Evolutionary conservation across 2,329 filamentous ascomycete species (phyloP), one percentile per base, ranked within the genome.

Genomic region (Penicillium aurantiogriseum): DNA sequence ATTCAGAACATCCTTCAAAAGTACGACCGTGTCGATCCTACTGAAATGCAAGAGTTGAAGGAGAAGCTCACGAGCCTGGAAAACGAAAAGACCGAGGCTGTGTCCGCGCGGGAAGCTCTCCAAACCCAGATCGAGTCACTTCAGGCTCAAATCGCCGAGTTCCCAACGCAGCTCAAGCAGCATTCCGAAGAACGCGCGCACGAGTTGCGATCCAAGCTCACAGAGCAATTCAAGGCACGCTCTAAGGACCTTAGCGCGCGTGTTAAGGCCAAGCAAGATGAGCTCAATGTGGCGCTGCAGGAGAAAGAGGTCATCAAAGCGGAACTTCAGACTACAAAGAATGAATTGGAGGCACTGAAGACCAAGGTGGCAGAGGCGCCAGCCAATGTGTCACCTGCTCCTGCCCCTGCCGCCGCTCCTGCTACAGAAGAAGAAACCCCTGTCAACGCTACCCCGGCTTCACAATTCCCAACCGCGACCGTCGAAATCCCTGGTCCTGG

Each of bases 1-100:
- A 95, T 92, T 1, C 92, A 97, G 71, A 91, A 95, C 66, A 97
- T 99, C 60, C 84, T 99, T 50, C 92, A 91, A 64, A 97, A 96
- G 72, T 97, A 97, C 70, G 92, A 96, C 65, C 90, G 93, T 55
- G 91, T 95, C 51, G 94, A 99, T 70, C 93, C 94, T 43, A 91
- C 90, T 3, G 93, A 97, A 70, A 84, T 97, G 71, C 93, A 97
- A 67, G 87, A 89, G 58, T 83, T 99, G 57, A 96, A 94, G 78
- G 86, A 89, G 69, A 87, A 88, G 58, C 84, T 97, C 52, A 78
- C 85, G 7, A 78, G 77, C 2, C 77, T 92, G 11, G 82, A 91
- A 70, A 77, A 80, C 31, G 88, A 92, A 69, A 83, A 87, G 5
- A 81, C 88, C 62, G 86, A 91, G 61, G 77, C 89, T 7, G 76